Percentiles rank a stretch among this genome's conserved stretches.
These are phyloP conservation scores for Herpotrichia juniperi DNA, from an alignment of 2,329 filamentous ascomycete species.

Conservation along the genomic window DNA sequence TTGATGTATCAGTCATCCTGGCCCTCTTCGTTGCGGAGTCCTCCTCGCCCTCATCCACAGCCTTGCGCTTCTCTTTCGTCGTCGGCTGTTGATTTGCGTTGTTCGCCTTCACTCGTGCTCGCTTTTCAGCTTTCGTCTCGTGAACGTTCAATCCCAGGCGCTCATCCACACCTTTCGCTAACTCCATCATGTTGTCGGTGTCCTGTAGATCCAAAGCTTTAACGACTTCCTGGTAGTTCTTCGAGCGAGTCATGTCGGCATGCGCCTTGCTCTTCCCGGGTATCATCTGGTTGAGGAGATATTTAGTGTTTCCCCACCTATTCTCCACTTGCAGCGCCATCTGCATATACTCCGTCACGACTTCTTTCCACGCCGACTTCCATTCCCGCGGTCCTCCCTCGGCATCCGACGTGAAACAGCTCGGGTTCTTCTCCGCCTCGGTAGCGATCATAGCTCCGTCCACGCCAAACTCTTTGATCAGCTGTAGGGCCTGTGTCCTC, in stretches of 20 bases:
- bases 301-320: constrained; percentile 92
- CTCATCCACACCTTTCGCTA: constrained; percentile 70
- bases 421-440: constrained; percentile 87
- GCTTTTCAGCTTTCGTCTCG: constrained; percentile 55
- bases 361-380: constrained; percentile 74
- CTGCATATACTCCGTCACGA: constrained; percentile 77
- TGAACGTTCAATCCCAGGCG: constrained; percentile 64
- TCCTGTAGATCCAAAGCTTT: constrained; percentile 68
- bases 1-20: constrained; percentile 28
- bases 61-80: constrained; percentile 1
- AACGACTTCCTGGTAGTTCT: constrained; percentile 74
- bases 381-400: constrained; percentile 66
- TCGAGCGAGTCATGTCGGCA: constrained; percentile 66
- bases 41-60: constrained; percentile 1
- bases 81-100: constrained; percentile 16
- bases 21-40: constrained; percentile 29
- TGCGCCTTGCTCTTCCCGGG: constrained; percentile 76
- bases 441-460: constrained; percentile 98
- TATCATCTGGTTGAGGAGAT: constrained; percentile 81
- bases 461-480: constrained; percentile 80
- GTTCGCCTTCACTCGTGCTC: constrained; percentile 44
- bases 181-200: constrained; percentile 66
- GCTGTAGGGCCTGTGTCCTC: constrained; percentile 71
- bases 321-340: constrained; percentile 80
- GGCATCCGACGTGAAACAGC: constrained; percentile 74